These are phyloP conservation scores for Ganoderma lingzhi DNA, from an alignment of 1,284 basidiomycete genomes.

Conservation along the genomic window DNA sequence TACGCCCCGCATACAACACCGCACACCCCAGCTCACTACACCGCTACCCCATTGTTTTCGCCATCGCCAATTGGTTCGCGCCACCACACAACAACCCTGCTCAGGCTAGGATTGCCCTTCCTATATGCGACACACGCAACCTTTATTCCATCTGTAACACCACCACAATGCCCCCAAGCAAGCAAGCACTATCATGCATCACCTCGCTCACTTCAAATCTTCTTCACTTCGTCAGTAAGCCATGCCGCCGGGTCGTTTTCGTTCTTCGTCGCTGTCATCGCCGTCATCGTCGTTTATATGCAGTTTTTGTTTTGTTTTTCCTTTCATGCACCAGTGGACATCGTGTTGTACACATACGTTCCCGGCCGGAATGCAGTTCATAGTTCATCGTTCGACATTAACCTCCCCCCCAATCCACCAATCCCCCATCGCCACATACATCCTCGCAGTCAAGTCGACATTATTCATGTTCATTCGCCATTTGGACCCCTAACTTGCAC, in stretches of 20 bases:
- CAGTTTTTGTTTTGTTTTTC: conserved; percentile 10
- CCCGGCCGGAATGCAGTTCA: not conserved
- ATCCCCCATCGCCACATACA: not conserved
- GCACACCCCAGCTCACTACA: conserved; percentile 20
- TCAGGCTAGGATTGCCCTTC: conserved; percentile 26
- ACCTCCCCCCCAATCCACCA: not conserved
- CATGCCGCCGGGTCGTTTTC: not conserved
- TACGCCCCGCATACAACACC: not conserved
- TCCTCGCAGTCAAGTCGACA: conserved; percentile 13
- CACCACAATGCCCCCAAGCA: conserved; percentile 4
- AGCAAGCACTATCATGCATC: conserved; percentile 14
- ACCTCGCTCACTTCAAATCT: conserved; percentile 14
- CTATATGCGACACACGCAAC: conserved; percentile 21
- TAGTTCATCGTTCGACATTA: not conserved
- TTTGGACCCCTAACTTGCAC: not conserved
- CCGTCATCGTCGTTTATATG: not conserved
- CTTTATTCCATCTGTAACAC: conserved; percentile 22
- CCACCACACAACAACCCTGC: conserved; percentile 26
- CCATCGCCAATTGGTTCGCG: conserved; percentile 6
- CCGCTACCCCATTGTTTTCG: conserved; percentile 5
- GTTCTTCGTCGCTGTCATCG: not conserved
- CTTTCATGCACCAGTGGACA: conserved; percentile 21
- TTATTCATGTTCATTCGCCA: not conserved
- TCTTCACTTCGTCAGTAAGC: not conserved
- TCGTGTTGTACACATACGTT: conserved; percentile 28